Conservation (phyloP, 164 flowering plant species). For the Tinospora cordifolia region DNA sequence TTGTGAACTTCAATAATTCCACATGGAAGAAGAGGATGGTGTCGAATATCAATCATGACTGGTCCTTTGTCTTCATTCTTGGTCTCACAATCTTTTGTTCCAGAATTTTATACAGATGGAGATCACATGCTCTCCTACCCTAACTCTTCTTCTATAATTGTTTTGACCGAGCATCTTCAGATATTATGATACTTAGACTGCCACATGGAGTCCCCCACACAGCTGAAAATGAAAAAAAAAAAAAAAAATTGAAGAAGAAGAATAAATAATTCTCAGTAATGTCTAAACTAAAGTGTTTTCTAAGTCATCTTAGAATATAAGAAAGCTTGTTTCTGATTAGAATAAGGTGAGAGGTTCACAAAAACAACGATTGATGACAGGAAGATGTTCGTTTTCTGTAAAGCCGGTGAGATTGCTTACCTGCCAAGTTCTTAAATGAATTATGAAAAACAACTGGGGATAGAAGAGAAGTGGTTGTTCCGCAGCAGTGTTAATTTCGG, state of each 20-base stretch:
- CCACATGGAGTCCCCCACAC: not conserved
- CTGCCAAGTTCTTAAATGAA: not conserved
- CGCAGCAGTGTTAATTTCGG: too few relatives aligned
- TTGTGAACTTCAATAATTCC: slow-evolving; percentile 9
- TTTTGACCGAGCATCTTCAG: slow-evolving; percentile 3
- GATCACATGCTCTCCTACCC: not conserved
- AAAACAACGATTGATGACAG: not conserved
- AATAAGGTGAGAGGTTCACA: slow-evolving; percentile 3
- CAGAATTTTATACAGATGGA: not conserved
- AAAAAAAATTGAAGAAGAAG: not conserved
- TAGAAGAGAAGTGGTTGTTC: too few relatives aligned
- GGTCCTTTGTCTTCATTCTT: slow-evolving; percentile 14
- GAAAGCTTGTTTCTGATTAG: slow-evolving; percentile 4
- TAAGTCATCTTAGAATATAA: slow-evolving; percentile 8
- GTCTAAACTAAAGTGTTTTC: not conserved
- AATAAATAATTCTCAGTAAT: not conserved
- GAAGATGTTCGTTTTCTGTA: not conserved
- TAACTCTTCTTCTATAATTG: not conserved
- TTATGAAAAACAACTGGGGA: too few relatives aligned
- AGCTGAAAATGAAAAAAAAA: not conserved
- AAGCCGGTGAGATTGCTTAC: slow-evolving; percentile 2
- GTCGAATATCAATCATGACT: slow-evolving; percentile 17
- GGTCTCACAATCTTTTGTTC: not conserved
- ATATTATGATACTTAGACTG: not conserved
- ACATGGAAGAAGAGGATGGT: slow-evolving; percentile 15